phyloP scores from a whole-genome alignment of 148 eudicot genomes.

The Rheum nobile region DNA sequence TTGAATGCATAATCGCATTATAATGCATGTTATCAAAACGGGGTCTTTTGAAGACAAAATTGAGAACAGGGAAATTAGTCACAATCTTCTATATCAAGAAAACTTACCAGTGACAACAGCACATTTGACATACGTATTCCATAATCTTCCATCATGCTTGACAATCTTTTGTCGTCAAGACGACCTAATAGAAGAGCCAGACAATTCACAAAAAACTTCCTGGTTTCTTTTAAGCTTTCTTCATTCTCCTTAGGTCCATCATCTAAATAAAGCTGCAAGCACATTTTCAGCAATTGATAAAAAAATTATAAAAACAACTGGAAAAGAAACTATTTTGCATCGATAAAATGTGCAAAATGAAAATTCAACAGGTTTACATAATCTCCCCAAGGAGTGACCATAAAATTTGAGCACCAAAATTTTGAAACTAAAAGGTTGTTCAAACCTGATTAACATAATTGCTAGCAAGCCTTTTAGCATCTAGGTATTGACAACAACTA shows the following conservation, averaged over 20 bases:
- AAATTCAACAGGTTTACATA: neutral
- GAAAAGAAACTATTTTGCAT: neutral
- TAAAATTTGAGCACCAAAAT: neutral
- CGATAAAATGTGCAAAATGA: neutral
- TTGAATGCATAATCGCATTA: too few species aligned
- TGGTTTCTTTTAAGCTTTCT: slow-evolving; percentile 48
- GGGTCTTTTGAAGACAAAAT: neutral
- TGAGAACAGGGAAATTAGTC: neutral
- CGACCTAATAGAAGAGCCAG: slow-evolving; percentile 63
- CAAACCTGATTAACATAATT: neutral
- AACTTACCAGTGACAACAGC: slow-evolving; percentile 55
- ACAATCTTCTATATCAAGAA: neutral
- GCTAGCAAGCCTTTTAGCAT: neutral
- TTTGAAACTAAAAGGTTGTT: neutral
- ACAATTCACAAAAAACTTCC: slow-evolving; percentile 63
- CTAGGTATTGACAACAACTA: neutral
- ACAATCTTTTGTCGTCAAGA: slow-evolving; percentile 39
- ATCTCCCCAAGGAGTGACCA: neutral
- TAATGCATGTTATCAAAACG: too few species aligned
- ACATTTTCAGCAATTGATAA: slow-evolving; percentile 9
- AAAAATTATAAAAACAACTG: neutral
- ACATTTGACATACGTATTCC: slow-evolving; percentile 39
- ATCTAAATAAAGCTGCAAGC: slow-evolving; percentile 55
- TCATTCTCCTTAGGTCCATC: slow-evolving; percentile 28
- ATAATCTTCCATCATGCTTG: slow-evolving; percentile 28